Conservation (phyloP, 257 asterid species). For the Solanum virginianum region DNA sequence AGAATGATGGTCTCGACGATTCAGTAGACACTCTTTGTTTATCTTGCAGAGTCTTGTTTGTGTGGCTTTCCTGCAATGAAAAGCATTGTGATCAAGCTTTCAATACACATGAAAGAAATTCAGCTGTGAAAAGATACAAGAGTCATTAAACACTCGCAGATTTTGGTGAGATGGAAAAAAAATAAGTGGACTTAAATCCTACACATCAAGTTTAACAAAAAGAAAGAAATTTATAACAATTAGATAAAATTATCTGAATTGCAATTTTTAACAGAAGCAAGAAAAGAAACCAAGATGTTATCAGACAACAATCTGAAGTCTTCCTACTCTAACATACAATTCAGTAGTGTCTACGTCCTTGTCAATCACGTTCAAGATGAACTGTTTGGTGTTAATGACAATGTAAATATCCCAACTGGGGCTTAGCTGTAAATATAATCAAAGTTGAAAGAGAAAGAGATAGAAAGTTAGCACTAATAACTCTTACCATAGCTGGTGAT, state of each 20-base stretch:
- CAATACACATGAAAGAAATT: neutral
- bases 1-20: slow-evolving; percentile 68
- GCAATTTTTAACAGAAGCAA: neutral
- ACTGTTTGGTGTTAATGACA: neutral
- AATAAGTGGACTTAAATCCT: neutral
- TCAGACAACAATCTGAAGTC: neutral
- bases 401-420: neutral
- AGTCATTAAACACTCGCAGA: neutral
- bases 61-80: slow-evolving; percentile 42
- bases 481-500: slow-evolving; percentile 39
- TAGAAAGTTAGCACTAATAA: neutral
- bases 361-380: neutral
- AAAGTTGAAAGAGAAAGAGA: neutral
- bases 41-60: slow-evolving; percentile 39
- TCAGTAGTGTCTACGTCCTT: neutral
- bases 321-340: neutral
- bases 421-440: neutral
- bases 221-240: neutral
- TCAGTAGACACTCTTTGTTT: slow-evolving; percentile 56
- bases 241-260: neutral
- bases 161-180: neutral
- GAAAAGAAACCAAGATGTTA: neutral
- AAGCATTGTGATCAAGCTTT: neutral
- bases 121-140: neutral
- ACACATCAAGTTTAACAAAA: neutral